Evolutionary conservation across 2,329 filamentous ascomycete species (phyloP).

Genomic region (Diaporthe humulicola): DNA sequence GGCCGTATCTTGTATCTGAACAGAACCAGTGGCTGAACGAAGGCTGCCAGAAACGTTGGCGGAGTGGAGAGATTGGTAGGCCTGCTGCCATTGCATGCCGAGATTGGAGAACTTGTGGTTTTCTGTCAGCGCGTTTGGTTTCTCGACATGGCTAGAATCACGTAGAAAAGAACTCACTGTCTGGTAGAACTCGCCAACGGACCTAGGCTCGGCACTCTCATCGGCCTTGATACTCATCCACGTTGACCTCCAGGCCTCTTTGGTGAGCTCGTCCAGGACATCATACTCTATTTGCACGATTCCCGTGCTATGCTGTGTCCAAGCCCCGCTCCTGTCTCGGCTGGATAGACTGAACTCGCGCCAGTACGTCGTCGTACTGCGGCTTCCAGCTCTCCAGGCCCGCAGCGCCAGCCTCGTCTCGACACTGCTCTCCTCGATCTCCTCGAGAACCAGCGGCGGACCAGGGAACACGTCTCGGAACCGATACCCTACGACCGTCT

Average conservation of each 20-base stretch:
- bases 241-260: not conserved
- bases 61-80: not conserved
- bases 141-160: no score
- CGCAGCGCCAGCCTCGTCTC: constrained; percentile 26
- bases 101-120: constrained; percentile 1
- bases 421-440: constrained; percentile 22
- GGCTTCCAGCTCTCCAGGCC: constrained; percentile 5
- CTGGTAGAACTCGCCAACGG: not conserved
- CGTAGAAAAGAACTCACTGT: not conserved
- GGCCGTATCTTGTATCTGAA: constrained; percentile 4
- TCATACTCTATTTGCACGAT: constrained; percentile 13
- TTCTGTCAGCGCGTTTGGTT: not conserved
- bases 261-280: not conserved
- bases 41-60: not conserved
- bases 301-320: constrained; percentile 24
- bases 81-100: constrained; percentile 11
- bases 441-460: constrained; percentile 14
- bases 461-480: constrained; percentile 31
- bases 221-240: constrained; percentile 1
- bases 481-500: constrained; percentile 14
- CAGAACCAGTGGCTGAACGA: not conserved
- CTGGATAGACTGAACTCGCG: constrained; percentile 27
- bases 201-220: not conserved
- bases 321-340: not conserved
- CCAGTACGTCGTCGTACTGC: constrained; percentile 29